These are phyloP conservation scores for Stylosanthes scabra DNA, from an alignment of 331 rosid genomes.

Conservation along the genomic window DNA sequence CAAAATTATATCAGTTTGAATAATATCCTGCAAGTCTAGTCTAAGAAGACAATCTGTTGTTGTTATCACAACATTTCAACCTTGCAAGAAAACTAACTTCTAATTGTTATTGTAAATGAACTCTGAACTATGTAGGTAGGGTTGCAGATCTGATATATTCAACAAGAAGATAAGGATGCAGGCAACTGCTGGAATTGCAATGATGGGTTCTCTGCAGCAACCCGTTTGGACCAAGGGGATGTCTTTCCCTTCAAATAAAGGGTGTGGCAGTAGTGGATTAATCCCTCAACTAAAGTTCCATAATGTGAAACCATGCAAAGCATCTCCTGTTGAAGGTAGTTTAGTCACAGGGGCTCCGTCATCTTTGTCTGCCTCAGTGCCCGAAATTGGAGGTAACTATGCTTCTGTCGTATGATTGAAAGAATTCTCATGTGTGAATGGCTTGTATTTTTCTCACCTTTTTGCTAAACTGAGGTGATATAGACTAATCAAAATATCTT, in stretches of 20 bases:
- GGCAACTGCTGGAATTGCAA: slow-evolving; percentile 58
- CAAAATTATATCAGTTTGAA: not conserved
- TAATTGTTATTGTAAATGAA: slow-evolving; percentile 1
- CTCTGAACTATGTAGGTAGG: slow-evolving; percentile 20
- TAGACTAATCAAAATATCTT: not conserved
- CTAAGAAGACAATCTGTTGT: too few relatives aligned
- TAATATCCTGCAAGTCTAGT: not conserved
- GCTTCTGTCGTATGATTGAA: slow-evolving; percentile 17
- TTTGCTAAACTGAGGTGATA: not conserved
- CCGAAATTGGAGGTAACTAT: slow-evolving; percentile 63
- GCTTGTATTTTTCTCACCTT: not conserved
- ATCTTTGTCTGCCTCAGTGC: slow-evolving; percentile 50
- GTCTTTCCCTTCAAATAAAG: slow-evolving; percentile 43
- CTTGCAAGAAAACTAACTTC: not conserved
- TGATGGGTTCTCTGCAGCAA: slow-evolving; percentile 76
- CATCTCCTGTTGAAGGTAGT: slow-evolving; percentile 55
- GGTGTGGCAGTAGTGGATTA: slow-evolving; percentile 40
- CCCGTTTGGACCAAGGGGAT: slow-evolving; percentile 57
- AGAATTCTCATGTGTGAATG: not conserved
- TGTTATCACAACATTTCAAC: not conserved
- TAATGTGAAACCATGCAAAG: slow-evolving; percentile 51
- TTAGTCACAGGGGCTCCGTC: slow-evolving; percentile 60
- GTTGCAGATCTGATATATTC: not conserved
- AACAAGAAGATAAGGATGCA: slow-evolving; percentile 59
- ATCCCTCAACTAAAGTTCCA: slow-evolving; percentile 46